These are phyloP conservation scores for Fusarium transvaalense DNA, from an alignment of 2,329 filamentous ascomycete genomes.

Conservation along the genomic window DNA sequence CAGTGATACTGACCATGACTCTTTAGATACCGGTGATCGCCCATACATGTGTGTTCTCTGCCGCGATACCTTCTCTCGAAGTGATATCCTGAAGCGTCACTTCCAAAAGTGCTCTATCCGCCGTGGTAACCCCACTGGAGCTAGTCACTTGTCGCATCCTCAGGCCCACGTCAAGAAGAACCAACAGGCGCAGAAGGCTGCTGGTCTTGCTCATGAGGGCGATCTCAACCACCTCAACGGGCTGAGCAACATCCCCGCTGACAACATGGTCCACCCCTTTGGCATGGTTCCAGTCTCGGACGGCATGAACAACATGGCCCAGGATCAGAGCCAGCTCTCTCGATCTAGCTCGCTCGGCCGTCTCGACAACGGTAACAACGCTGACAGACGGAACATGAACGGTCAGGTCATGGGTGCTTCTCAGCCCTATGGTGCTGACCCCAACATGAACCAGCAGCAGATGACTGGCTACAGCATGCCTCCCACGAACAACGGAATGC, in stretches of 20 bases:
- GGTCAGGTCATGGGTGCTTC: constrained; percentile 64
- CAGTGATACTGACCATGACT: constrained; percentile 47
- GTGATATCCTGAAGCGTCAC: constrained; percentile 98
- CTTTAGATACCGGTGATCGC: constrained; percentile 91
- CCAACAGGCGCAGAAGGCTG: constrained; percentile 69
- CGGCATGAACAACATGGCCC: constrained; percentile 70
- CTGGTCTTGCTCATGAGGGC: constrained; percentile 65
- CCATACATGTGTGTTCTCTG: constrained; percentile 99
- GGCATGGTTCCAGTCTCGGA: constrained; percentile 68
- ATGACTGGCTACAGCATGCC: constrained; percentile 74
- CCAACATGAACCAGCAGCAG: constrained; percentile 74
- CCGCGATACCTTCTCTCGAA: constrained; percentile 97
- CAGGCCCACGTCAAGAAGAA: constrained; percentile 89
- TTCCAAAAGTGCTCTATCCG: constrained; percentile 99
- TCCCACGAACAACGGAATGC: constrained; percentile 72
- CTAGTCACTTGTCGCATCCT: constrained; percentile 93
- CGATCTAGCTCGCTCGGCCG: constrained; percentile 71
- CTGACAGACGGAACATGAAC: constrained; percentile 68
- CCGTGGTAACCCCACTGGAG: constrained; percentile 93
- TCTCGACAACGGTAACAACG: constrained; percentile 66
- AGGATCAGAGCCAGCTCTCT: constrained; percentile 72
- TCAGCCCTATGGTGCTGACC: constrained; percentile 69
- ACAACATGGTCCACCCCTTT: constrained; percentile 70
- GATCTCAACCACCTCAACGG: constrained; percentile 71
- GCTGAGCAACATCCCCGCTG: constrained; percentile 68